Evolutionary conservation across 345 rosid genomes (phyloP).

Genomic region (Moringa oleifera): DNA sequence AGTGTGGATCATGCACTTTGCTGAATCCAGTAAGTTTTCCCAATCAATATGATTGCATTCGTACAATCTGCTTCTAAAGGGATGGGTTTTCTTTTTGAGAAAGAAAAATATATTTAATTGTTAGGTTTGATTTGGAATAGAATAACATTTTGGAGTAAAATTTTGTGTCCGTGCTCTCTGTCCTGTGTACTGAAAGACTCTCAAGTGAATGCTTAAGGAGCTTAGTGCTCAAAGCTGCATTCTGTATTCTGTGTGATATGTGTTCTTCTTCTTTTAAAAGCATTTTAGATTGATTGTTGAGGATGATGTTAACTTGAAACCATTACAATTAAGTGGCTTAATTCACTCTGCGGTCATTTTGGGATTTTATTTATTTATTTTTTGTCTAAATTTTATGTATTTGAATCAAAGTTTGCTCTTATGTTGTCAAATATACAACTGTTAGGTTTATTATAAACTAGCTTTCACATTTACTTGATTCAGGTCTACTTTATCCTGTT

Average conservation of each 20-base stretch:
- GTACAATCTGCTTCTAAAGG: neutral
- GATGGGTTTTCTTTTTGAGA: no score
- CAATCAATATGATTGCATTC: neutral
- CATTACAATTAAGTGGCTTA: no score
- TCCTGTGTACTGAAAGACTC: neutral
- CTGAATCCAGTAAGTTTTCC: conserved; percentile 66
- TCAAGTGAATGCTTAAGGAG: neutral
- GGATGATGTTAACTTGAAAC: no score
- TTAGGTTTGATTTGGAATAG: neutral
- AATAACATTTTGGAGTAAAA: neutral
- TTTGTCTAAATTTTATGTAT: no score
- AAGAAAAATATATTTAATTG: neutral
- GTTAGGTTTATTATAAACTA: neutral
- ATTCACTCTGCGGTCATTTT: no score
- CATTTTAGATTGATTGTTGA: no score
- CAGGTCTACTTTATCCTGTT: no score
- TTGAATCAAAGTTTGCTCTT: no score
- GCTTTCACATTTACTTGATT: neutral
- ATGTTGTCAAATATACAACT: neutral
- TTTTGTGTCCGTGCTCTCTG: neutral
- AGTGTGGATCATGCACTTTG: conserved; percentile 68
- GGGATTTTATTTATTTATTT: no score
- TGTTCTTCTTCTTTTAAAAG: no score
- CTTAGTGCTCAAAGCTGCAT: neutral
- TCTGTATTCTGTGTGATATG: neutral